A percentile compares a stretch with the other conserved stretches of the same genome.
Evolutionary conservation across 192 early-diverging fungal genomes (phyloP).

Genomic region (Mortierella alpina): DNA sequence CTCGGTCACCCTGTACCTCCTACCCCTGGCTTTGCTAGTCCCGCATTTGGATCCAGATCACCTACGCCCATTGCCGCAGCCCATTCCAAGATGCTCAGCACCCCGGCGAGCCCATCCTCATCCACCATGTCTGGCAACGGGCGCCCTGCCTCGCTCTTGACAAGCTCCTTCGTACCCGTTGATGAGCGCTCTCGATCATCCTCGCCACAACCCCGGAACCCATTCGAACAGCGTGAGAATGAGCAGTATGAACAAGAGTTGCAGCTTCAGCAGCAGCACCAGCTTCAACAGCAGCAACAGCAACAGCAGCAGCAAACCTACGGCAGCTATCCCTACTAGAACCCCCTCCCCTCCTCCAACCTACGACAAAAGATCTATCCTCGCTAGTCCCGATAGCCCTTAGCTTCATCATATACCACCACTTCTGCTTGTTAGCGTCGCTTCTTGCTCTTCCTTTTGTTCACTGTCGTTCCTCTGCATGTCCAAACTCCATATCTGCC

Average conservation of each 20-base stretch:
- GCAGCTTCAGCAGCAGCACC: conserved; percentile 5
- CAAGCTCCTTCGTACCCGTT: conserved; percentile 29
- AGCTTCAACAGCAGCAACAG: conserved; percentile 26
- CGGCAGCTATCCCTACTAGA: conserved; percentile 1
- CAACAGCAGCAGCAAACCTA: conserved; percentile 20
- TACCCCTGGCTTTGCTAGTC: not conserved
- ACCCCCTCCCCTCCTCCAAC: too few relatives aligned
- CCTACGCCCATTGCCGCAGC: conserved; percentile 37
- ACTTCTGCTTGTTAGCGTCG: too few relatives aligned
- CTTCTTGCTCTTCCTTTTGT: not conserved
- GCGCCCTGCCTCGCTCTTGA: conserved; percentile 35
- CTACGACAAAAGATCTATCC: too few relatives aligned
- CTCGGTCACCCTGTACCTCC: not conserved
- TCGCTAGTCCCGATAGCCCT: too few relatives aligned
- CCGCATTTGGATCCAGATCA: conserved; percentile 19
- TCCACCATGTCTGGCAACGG: not conserved
- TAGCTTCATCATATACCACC: too few relatives aligned
- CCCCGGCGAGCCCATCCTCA: not conserved
- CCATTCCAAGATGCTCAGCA: conserved; percentile 6
- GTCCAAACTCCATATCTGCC: not conserved
- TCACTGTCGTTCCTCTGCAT: not conserved
- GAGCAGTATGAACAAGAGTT: conserved; percentile 5
- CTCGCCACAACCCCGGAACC: not conserved
- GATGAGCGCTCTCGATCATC: conserved; percentile 9
- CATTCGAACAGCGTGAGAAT: conserved; percentile 7